Conservation (phyloP, 306 rosid genomes). For the Cucumis hystrix region DNA sequence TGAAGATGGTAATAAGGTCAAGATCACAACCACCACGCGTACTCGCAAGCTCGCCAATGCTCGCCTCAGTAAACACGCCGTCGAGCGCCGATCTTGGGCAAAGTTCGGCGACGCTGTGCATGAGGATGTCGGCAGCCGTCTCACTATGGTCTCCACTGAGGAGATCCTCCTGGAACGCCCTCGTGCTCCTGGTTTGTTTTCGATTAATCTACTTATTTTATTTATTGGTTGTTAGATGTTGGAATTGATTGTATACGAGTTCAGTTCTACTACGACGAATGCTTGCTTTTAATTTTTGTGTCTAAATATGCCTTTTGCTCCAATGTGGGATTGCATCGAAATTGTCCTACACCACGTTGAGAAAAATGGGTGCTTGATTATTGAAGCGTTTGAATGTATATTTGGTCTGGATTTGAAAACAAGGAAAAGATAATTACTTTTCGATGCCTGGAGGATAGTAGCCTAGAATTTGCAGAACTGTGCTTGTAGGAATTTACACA, state of each 20-base stretch:
- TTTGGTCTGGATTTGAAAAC: neutral
- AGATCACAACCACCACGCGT: slow-evolving; percentile 59
- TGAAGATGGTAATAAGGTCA: slow-evolving; percentile 64
- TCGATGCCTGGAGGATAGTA: neutral
- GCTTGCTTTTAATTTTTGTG: neutral
- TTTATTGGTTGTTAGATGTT: neutral
- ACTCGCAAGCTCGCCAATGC: slow-evolving; percentile 50
- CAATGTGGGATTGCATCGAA: neutral
- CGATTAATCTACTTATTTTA: neutral
- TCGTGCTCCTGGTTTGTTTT: slow-evolving; percentile 38
- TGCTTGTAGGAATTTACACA: neutral
- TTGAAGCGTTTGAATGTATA: neutral
- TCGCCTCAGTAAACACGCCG: slow-evolving; percentile 38
- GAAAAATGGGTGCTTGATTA: neutral
- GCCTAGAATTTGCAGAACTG: neutral
- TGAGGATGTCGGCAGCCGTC: slow-evolving; percentile 69
- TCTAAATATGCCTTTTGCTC: neutral
- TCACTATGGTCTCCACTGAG: slow-evolving; percentile 88
- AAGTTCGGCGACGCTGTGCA: slow-evolving; percentile 83
- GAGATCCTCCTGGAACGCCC: slow-evolving; percentile 86
- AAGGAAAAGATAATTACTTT: neutral
- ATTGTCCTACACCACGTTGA: neutral
- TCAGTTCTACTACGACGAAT: neutral
- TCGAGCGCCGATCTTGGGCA: slow-evolving; percentile 55
- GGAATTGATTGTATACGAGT: neutral